Evolutionary conservation across 495 filamentous ascomycete species (phyloP).

Genomic region (Amniculicola lignicola): DNA sequence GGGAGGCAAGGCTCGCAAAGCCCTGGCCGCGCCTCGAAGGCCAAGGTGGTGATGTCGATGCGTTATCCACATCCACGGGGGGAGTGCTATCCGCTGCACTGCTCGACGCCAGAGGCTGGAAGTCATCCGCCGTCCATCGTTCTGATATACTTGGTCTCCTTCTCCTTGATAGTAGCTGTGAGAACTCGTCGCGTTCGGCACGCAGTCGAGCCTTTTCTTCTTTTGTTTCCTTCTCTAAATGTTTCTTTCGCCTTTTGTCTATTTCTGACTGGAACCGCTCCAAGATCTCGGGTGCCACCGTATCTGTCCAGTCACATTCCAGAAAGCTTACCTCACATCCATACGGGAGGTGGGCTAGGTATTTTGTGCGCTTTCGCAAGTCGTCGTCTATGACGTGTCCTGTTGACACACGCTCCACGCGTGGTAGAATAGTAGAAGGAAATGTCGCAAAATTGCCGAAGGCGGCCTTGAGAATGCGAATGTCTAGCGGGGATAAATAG

Average conservation of each 20-base stretch:
- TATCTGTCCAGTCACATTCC: conserved; percentile 96
- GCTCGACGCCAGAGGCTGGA: conserved; percentile 60
- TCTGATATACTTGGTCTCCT: conserved; percentile 39
- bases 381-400: conserved; percentile 90
- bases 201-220: conserved; percentile 88
- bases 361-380: conserved; percentile 80
- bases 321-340: conserved; percentile 92
- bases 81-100: conserved; percentile 42
- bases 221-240: conserved; percentile 79
- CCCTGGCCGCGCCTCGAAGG: conserved; percentile 46
- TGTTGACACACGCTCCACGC: conserved; percentile 86
- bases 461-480: conserved; percentile 86
- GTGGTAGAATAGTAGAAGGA: conserved; percentile 84
- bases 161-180: conserved; percentile 39
- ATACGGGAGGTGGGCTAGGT: conserved; percentile 84
- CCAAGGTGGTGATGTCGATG: conserved; percentile 60
- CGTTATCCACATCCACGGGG: conserved; percentile 44
- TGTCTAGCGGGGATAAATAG: conserved; percentile 90
- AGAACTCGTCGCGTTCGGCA: conserved; percentile 78
- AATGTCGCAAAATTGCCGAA: conserved; percentile 82
- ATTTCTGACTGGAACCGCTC: conserved; percentile 71
- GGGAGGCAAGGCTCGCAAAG: conserved; percentile 63
- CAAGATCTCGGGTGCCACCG: conserved; percentile 72
- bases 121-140: conserved; percentile 45
- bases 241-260: conserved; percentile 70